Evolutionary conservation across 257 asterid genomes (phyloP).

Genomic region (Fraxinus pennsylvanica): DNA sequence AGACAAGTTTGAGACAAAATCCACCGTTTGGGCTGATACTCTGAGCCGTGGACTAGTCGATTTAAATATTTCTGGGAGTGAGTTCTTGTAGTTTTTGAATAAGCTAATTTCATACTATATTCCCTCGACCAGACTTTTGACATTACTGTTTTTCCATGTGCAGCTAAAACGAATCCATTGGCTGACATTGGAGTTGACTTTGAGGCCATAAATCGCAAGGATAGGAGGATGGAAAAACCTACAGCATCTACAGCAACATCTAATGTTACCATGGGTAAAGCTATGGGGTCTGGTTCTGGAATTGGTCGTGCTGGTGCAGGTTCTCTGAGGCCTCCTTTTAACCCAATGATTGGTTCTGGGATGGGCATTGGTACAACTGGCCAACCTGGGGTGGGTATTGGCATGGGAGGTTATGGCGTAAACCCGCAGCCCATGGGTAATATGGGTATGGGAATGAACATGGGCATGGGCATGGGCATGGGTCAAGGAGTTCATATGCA

Average conservation of each 20-base stretch:
- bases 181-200: slow-evolving; percentile 95
- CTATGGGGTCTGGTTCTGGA: slow-evolving; percentile 99
- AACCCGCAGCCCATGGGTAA: slow-evolving; percentile 29
- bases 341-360: slow-evolving; percentile 63
- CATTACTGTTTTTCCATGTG: slow-evolving; percentile 27
- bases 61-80: slow-evolving; percentile 95
- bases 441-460: slow-evolving; percentile 21
- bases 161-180: slow-evolving; percentile 89
- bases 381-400: slow-evolving; percentile 32
- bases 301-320: slow-evolving; percentile 71
- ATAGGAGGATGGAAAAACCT: slow-evolving; percentile 94
- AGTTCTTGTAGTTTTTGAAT: slow-evolving; percentile 32
- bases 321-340: slow-evolving; percentile 59
- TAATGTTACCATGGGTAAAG: slow-evolving; percentile 86
- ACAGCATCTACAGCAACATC: slow-evolving; percentile 57
- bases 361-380: slow-evolving; percentile 41
- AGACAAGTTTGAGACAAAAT: slow-evolving; percentile 89
- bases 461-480: slow-evolving; percentile 24
- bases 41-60: slow-evolving; percentile 92
- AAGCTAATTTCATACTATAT: background rate
- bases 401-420: slow-evolving; percentile 41
- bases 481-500: slow-evolving; percentile 52
- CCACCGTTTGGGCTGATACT: slow-evolving; percentile 95
- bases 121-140: slow-evolving; percentile 16
- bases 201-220: slow-evolving; percentile 91